Conservation (phyloP, 441 rosid genomes). For the Populus hybrid region DNA sequence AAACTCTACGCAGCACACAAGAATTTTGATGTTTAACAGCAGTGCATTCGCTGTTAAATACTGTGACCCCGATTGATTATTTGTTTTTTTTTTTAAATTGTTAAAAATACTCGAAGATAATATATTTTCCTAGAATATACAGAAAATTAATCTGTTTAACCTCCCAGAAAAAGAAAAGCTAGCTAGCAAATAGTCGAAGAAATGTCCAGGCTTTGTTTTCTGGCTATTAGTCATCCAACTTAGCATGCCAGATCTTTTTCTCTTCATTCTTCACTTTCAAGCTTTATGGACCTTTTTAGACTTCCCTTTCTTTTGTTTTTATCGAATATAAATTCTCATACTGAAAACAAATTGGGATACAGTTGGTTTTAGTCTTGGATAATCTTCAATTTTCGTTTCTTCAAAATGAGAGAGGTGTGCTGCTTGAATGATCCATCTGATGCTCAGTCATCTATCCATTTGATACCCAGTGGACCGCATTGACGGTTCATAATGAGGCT, state of each 20-base stretch:
- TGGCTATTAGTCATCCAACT: not conserved
- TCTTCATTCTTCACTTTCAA: not conserved
- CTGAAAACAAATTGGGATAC: conserved; percentile 7
- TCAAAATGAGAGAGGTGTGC: not conserved
- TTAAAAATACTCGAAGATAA: not conserved
- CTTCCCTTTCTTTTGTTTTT: not conserved
- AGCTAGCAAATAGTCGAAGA: not conserved
- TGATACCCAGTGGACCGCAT: not conserved
- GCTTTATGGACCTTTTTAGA: not conserved
- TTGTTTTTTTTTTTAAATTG: too few relatives aligned
- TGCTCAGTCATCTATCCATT: not conserved
- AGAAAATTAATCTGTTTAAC: not conserved
- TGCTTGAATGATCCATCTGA: not conserved
- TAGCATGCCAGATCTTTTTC: conserved; percentile 5
- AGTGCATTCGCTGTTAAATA: too few relatives aligned
- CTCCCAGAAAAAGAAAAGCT: not conserved
- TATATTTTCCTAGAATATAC: not conserved
- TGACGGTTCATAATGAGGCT: not conserved
- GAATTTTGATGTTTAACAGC: not conserved
- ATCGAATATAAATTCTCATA: not conserved
- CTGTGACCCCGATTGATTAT: not conserved
- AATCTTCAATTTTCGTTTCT: not conserved
- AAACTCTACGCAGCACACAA: not conserved
- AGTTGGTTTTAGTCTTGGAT: not conserved
- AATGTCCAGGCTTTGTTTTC: not conserved